A percentile compares a stretch with the other conserved stretches of the same genome.
These are phyloP conservation scores for Petrea volubilis DNA, from an alignment of 257 asterid genomes.

Conservation along the genomic window DNA sequence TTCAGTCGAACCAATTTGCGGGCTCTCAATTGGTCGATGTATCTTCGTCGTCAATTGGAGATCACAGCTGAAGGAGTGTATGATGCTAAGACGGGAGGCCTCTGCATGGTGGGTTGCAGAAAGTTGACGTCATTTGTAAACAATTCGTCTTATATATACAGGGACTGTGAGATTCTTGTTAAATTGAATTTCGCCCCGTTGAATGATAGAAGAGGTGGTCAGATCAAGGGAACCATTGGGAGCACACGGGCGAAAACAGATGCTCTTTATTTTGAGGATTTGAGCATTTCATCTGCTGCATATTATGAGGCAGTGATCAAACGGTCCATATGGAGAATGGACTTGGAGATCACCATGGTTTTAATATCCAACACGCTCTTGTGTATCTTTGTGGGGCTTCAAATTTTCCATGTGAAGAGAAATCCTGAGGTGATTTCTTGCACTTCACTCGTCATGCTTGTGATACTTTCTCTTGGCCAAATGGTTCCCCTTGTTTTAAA, in stretches of 20 bases:
- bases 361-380: slow-evolving; percentile 54
- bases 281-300: slow-evolving; percentile 35
- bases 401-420: slow-evolving; percentile 52
- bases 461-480: slow-evolving; percentile 54
- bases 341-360: slow-evolving; percentile 61
- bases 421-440: slow-evolving; percentile 46
- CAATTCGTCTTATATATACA: not conserved
- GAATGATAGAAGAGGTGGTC: slow-evolving; percentile 13
- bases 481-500: slow-evolving; percentile 66
- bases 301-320: slow-evolving; percentile 19
- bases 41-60: slow-evolving; percentile 8
- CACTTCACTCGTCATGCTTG: slow-evolving; percentile 53
- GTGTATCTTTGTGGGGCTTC: slow-evolving; percentile 50
- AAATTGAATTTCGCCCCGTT: slow-evolving; percentile 39
- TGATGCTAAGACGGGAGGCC: slow-evolving; percentile 44
- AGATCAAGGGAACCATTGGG: slow-evolving; percentile 40
- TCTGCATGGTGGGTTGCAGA: slow-evolving; percentile 82
- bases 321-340: slow-evolving; percentile 66
- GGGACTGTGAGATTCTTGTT: slow-evolving; percentile 60
- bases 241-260: slow-evolving; percentile 48
- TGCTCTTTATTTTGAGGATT: slow-evolving; percentile 43
- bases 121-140: slow-evolving; percentile 12
- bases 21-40: slow-evolving; percentile 18
- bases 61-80: slow-evolving; percentile 67
- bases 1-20: not conserved